Evolutionary conservation across 192 early-diverging fungal species (phyloP).

Genomic region (Thamnidium elegans): DNA sequence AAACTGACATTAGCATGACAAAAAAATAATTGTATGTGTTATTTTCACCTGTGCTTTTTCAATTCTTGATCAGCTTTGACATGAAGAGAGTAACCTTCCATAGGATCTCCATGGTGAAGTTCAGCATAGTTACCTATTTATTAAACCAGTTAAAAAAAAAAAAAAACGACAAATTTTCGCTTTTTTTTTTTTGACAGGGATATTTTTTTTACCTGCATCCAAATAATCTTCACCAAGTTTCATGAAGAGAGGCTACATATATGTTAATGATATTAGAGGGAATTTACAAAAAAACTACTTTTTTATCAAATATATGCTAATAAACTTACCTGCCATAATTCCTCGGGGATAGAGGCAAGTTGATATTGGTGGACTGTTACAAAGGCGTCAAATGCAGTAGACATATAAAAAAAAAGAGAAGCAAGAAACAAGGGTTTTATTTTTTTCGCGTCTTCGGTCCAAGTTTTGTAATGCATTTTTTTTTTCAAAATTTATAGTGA

Average conservation of each 20-base stretch:
- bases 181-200: not conserved
- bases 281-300: not conserved
- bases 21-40: not conserved
- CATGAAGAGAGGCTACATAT: conserved; percentile 43
- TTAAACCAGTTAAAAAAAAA: no score
- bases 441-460: not conserved
- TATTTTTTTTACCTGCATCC: conserved; percentile 43
- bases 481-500: conserved; percentile 3
- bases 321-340: conserved; percentile 47
- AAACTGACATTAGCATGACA: not conserved
- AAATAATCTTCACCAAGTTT: conserved; percentile 50
- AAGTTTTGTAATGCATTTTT: conserved; percentile 1
- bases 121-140: conserved; percentile 37
- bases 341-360: conserved; percentile 45
- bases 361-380: conserved; percentile 50
- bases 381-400: conserved; percentile 30
- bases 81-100: conserved; percentile 51
- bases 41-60: conserved; percentile 47
- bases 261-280: no score
- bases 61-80: conserved; percentile 41
- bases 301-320: not conserved
- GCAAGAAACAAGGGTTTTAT: conserved; percentile 3
- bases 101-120: conserved; percentile 47
- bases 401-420: conserved; percentile 5
- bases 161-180: no score